Evolutionary conservation across 768 basidiomycete genomes (phyloP).

Genomic region (Lactarius indigo): DNA sequence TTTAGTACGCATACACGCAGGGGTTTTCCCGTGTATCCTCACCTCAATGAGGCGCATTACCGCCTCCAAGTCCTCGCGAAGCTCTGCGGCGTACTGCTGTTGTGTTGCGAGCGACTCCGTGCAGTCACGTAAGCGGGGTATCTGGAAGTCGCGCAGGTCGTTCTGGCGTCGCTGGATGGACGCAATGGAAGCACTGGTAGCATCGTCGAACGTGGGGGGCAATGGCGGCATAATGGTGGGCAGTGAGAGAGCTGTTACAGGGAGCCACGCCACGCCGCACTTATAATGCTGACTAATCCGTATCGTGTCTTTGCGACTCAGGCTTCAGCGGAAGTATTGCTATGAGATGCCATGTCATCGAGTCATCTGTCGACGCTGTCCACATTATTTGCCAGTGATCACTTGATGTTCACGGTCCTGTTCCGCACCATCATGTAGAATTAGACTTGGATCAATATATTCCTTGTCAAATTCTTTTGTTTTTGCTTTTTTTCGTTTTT

Average conservation of each 20-base stretch:
- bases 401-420: no score
- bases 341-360: no score
- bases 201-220: constrained; percentile 50
- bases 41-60: constrained; percentile 71
- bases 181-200: constrained; percentile 47
- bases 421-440: no score
- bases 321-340: no score
- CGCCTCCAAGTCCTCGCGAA: constrained; percentile 69
- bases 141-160: constrained; percentile 66
- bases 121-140: constrained; percentile 70
- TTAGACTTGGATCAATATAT: no score
- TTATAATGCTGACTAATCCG: no score
- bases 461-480: no score
- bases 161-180: constrained; percentile 51
- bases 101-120: constrained; percentile 66
- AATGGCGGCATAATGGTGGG: constrained; percentile 55
- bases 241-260: not conserved
- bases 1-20: constrained; percentile 42
- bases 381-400: no score
- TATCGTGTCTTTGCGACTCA: no score
- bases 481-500: no score
- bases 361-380: no score
- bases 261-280: no score
- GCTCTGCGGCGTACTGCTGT: constrained; percentile 67
- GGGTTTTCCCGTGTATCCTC: not conserved